Evolutionary conservation across 2,329 filamentous ascomycete species (phyloP).

Genomic region (Fusarium aywerte): DNA sequence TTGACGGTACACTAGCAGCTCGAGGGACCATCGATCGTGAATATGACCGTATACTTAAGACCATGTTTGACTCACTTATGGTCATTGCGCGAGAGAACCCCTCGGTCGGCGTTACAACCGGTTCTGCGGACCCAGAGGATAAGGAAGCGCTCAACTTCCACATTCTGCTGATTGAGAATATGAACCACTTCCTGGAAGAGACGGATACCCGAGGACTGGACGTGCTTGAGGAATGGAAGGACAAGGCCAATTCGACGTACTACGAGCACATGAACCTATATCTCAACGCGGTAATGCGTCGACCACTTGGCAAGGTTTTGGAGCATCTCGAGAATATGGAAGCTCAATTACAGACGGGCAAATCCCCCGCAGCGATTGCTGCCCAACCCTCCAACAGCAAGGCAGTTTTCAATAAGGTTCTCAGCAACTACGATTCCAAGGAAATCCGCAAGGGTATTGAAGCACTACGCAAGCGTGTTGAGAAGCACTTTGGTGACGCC

Average conservation of each 20-base stretch:
- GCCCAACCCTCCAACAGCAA: constrained; percentile 85
- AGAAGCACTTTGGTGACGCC: constrained; percentile 95
- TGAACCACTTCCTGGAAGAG: constrained; percentile 97
- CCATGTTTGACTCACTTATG: constrained; percentile 97
- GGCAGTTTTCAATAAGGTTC: constrained; percentile 84
- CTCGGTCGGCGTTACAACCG: constrained; percentile 57
- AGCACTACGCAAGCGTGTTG: constrained; percentile 86
- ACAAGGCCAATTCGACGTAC: constrained; percentile 80
- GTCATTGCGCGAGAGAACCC: constrained; percentile 85
- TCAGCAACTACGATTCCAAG: constrained; percentile 81
- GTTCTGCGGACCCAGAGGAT: constrained; percentile 75
- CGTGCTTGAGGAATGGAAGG: constrained; percentile 84
- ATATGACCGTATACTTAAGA: constrained; percentile 88
- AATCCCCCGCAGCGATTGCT: constrained; percentile 73
- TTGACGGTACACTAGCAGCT: constrained; percentile 69
- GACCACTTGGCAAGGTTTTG: constrained; percentile 88
- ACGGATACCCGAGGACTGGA: constrained; percentile 79
- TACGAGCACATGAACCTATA: constrained; percentile 89
- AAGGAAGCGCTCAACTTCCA: constrained; percentile 98
- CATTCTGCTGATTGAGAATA: constrained; percentile 97
- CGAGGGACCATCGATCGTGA: constrained; percentile 84
- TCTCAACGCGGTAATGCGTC: constrained; percentile 85
- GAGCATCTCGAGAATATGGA: constrained; percentile 94
- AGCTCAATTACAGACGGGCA: constrained; percentile 70
- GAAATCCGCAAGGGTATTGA: constrained; percentile 93